Base-by-base conservation (phyloP, 164 flowering plant species). In the Pachysandra terminalis region DNA sequence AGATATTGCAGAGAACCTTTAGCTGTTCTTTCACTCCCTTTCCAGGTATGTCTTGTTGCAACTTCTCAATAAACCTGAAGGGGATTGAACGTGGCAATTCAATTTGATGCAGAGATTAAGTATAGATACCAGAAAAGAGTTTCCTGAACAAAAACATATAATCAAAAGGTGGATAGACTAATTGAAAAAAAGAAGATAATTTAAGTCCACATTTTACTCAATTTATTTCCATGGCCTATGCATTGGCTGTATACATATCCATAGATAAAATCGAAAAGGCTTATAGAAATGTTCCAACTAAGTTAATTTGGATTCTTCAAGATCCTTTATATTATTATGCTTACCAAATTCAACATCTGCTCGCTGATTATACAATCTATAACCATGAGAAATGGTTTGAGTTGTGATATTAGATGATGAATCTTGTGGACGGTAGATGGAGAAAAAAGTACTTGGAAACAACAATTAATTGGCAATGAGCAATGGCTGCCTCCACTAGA, bases 391-490 rank as follows among this genome's bases (percentile, higher is more conserved):
- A 54, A 7, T 9, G n/a, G n/a, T n/a, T 24, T 23, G 32, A 19
- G 13, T n/a, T 28, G 0, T 64, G 19, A 53, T 53, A 19, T 56
- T 56, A 52, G n/a, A 52, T 9, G 1, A 49, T 12, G 2, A 40
- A 63, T 17, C 23, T 55, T 32, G 21, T 19, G 12, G 21, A 9
- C 6, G 2, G 27, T 45, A n/a, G 59, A 27, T 21, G 32, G 22
- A 45, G 35, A 28, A 41, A 63, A 68, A 64, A 89, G 83, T 83
- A 90, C 99, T 93, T 96, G 75, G 97, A 88, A 71, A 96, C 96
- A 70, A 96, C 87, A 71, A 96, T 91, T 63, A 93, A 72, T 72
- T 93, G 98, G 68, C 98, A 91, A 74, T 96, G 99, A 76, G 99
- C 99, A 64, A 82, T 75, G 0, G 98, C 88, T 23, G 90, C 96